phyloP scores from a whole-genome alignment of 352 stramenopile genomes.

The Phytophthora kernoviae region DNA sequence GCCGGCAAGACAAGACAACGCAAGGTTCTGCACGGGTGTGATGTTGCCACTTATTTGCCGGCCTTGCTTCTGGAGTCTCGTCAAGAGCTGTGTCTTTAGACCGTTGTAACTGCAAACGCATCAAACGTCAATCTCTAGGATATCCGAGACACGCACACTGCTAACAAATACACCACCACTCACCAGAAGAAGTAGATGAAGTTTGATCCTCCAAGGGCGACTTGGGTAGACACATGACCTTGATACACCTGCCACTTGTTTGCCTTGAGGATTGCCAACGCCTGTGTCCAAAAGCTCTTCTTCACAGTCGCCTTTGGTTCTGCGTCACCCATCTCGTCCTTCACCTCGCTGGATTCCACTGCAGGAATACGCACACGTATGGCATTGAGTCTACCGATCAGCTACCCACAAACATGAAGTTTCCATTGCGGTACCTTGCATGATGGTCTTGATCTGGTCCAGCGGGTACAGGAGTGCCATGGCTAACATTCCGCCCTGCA shows the following conservation, averaged over 20 bases:
- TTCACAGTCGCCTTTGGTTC: conserved; percentile 2
- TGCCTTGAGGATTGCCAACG: conserved; percentile 53
- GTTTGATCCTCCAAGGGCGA: conserved; percentile 80
- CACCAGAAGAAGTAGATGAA: conserved; percentile 92
- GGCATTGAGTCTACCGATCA: too few species aligned
- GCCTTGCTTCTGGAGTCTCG: conserved; percentile 54
- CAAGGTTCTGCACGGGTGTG: conserved; percentile 62
- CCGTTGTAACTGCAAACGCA: conserved; percentile 57
- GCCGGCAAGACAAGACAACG: conserved; percentile 74
- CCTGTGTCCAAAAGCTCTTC: conserved; percentile 50
- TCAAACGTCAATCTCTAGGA: not conserved
- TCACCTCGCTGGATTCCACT: conserved; percentile 39
- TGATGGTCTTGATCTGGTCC: conserved; percentile 88
- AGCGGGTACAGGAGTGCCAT: conserved; percentile 85
- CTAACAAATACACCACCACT: not conserved
- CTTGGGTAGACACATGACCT: conserved; percentile 75
- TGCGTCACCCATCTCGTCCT: conserved; percentile 11
- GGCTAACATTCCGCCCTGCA: conserved; percentile 69
- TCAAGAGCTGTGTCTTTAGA: conserved; percentile 65
- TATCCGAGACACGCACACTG: conserved; percentile 2
- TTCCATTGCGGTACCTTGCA: conserved; percentile 73
- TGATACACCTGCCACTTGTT: conserved; percentile 83
- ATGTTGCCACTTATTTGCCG: conserved; percentile 40
- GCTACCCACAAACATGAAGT: too few species aligned
- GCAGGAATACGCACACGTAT: not conserved